Conservation (phyloP, 1,139 yeast genomes). For the Lodderomyces margitis region DNA sequence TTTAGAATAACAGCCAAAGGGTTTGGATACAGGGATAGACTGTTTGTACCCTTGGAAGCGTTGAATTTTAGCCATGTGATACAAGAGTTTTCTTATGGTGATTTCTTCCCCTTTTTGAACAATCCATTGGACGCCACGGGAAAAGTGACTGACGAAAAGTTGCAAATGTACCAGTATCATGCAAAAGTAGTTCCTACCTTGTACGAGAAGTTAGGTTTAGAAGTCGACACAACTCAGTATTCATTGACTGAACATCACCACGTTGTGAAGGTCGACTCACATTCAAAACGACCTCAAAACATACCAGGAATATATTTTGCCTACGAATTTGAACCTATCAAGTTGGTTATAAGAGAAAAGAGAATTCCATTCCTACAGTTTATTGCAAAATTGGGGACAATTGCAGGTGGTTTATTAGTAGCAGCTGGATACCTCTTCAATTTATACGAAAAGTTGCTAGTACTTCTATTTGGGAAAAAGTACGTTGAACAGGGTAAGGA, state of each 20-base stretch:
- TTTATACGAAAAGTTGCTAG: constrained; percentile 46
- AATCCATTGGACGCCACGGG: constrained; percentile 84
- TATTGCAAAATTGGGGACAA: constrained; percentile 73
- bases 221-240: constrained; percentile 81
- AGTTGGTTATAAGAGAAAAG: constrained; percentile 63
- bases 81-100: constrained; percentile 88
- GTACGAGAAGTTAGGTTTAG: constrained; percentile 68
- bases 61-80: constrained; percentile 83
- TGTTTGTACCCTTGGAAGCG: constrained; percentile 44
- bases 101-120: constrained; percentile 77
- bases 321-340: constrained; percentile 87
- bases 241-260: constrained; percentile 62
- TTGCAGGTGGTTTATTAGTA: constrained; percentile 68
- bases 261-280: constrained; percentile 21
- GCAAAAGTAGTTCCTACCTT: constrained; percentile 83
- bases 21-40: constrained; percentile 52
- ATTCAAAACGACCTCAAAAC: constrained; percentile 26
- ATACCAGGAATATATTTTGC: constrained; percentile 80
- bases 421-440: constrained; percentile 50
- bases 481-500: constrained; percentile 57
- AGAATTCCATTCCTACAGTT: constrained; percentile 79
- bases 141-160: constrained; percentile 45
- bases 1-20: constrained; percentile 82
- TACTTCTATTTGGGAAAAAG: constrained; percentile 48
- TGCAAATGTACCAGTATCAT: constrained; percentile 58